Percentiles rank a stretch among this genome's conserved stretches.
Conservation (phyloP, 2,329 filamentous ascomycete species). For the Exophiala mesophila region DNA sequence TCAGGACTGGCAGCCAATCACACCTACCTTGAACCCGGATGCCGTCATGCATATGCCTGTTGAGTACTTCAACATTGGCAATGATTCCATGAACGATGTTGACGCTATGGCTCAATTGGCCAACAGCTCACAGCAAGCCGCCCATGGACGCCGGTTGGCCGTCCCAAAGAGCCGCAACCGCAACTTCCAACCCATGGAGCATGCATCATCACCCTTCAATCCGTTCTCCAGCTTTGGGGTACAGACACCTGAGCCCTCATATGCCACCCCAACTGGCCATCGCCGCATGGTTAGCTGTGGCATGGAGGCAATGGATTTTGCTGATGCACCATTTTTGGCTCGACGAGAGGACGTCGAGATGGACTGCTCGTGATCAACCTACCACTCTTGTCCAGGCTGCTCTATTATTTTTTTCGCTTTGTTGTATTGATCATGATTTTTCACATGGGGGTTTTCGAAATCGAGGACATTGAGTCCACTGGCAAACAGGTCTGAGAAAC, state of each 20-base stretch:
- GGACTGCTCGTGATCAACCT: conserved; percentile 31
- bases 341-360: conserved; percentile 39
- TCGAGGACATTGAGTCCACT: no score
- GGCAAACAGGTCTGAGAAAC: no score
- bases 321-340: conserved; percentile 42
- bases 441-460: no score
- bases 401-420: neutral
- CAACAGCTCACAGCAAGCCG: conserved; percentile 8
- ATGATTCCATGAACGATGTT: conserved; percentile 23
- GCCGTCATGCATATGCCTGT: conserved; percentile 20
- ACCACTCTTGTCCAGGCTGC: neutral
- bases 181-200: conserved; percentile 7
- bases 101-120: conserved; percentile 19
- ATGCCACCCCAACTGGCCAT: conserved; percentile 27
- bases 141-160: conserved; percentile 21
- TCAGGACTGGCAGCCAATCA: conserved; percentile 25
- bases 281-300: conserved; percentile 30
- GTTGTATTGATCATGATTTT: neutral
- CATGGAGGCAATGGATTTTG: conserved; percentile 39
- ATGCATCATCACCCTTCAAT: conserved; percentile 17
- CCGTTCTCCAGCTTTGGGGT: conserved; percentile 21
- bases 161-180: conserved; percentile 22
- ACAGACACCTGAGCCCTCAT: conserved; percentile 15
- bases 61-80: conserved; percentile 26
- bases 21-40: conserved; percentile 22